Evolutionary conservation across 495 filamentous ascomycete species (phyloP).

Genomic region (Barbatosphaeria neglecta): DNA sequence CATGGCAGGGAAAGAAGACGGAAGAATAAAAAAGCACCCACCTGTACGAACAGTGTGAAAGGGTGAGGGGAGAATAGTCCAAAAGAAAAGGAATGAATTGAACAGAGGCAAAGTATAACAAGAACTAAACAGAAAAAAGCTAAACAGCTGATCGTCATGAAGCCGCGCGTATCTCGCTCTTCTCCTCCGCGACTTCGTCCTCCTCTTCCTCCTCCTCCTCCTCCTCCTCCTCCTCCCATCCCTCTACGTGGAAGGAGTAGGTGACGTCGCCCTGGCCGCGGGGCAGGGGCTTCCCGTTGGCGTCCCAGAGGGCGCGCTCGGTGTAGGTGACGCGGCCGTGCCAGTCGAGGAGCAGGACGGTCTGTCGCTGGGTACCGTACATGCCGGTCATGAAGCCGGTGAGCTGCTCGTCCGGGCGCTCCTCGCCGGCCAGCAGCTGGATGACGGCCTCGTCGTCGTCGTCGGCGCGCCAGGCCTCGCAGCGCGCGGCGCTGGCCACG

Average conservation of each 20-base stretch:
- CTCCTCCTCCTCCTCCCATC: constrained; percentile 16
- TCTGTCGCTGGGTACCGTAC: constrained; percentile 95
- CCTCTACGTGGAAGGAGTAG: constrained; percentile 53
- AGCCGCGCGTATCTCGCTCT: neutral
- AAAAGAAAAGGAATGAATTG: too few relatives aligned
- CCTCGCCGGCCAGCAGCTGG: constrained; percentile 14
- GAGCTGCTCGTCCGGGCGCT: constrained; percentile 15
- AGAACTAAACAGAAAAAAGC: neutral
- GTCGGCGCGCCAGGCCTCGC: constrained; percentile 3
- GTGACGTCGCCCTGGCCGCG: constrained; percentile 48
- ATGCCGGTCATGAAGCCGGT: constrained; percentile 41
- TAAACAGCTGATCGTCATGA: neutral
- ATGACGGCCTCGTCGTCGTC: constrained; percentile 4
- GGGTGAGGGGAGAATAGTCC: too few relatives aligned
- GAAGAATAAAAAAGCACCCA: too few relatives aligned
- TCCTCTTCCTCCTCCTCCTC: neutral
- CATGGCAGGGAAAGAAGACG: too few relatives aligned
- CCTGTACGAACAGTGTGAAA: too few relatives aligned
- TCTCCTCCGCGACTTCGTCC: neutral
- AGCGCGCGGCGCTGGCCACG: constrained; percentile 15
- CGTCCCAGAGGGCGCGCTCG: constrained; percentile 75
- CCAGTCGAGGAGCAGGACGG: constrained; percentile 65
- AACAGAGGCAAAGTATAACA: too few relatives aligned
- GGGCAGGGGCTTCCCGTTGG: constrained; percentile 47
- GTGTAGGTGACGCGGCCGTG: constrained; percentile 67